A percentile compares a stretch with the other conserved stretches of the same genome.
Evolutionary conservation across 75 land plant genomes (phyloP).

Genomic region (Sequoia sempervirens): DNA sequence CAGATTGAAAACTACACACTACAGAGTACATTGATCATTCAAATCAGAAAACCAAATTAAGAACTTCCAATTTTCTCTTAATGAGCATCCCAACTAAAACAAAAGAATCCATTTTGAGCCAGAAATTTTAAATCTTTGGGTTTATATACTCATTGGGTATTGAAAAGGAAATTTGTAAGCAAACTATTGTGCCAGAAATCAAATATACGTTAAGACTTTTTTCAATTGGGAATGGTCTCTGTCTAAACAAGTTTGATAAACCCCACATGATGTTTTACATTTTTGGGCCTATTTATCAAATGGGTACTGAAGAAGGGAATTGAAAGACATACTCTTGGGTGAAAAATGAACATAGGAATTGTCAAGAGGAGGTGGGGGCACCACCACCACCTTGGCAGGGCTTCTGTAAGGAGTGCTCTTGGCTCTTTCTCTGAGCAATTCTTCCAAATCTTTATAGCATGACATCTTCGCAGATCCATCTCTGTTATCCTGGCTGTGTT

Average conservation of each 20-base stretch:
- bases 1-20: background rate
- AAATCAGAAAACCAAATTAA: background rate
- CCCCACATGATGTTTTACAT: background rate
- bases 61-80: background rate
- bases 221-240: background rate
- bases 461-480: constrained; percentile 28
- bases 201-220: background rate
- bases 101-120: background rate
- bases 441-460: constrained; percentile 40
- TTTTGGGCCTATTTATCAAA: background rate
- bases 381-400: constrained; percentile 8
- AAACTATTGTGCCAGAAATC: background rate
- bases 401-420: constrained; percentile 28
- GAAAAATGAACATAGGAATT: constrained; percentile 60
- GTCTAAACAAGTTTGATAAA: background rate
- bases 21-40: background rate
- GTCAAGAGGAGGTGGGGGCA: constrained; percentile 23
- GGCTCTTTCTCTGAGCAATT: constrained; percentile 42
- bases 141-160: background rate
- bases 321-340: constrained; percentile 41
- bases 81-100: background rate
- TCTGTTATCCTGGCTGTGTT: constrained; percentile 17
- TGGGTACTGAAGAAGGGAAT: background rate
- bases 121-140: background rate
- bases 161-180: background rate